These are phyloP conservation scores for Yamagishiella unicocca DNA, from an alignment of 139 green algal genomes.

Conservation along the genomic window DNA sequence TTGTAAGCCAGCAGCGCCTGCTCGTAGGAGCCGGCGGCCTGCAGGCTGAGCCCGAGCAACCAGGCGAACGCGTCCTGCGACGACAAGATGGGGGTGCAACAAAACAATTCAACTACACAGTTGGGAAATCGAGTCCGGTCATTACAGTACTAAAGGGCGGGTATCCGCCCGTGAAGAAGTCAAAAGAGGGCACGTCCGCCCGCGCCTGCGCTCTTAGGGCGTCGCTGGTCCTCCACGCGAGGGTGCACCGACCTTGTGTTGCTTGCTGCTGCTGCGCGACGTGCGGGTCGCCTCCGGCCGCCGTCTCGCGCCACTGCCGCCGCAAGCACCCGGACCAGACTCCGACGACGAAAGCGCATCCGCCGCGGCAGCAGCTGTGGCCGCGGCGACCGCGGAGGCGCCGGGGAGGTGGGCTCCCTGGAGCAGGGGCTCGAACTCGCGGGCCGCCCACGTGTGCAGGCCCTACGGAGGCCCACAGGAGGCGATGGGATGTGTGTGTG, in stretches of 20 bases:
- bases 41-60: constrained; percentile 55
- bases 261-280: constrained; percentile 8
- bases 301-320: background rate
- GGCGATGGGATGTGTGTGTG: no score
- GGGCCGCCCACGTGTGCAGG: constrained; percentile 35
- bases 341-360: background rate
- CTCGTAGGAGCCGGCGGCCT: constrained; percentile 66
- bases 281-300: background rate
- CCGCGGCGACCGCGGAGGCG: background rate
- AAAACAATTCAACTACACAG: background rate
- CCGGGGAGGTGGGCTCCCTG: constrained; percentile 24
- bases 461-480: constrained; percentile 1
- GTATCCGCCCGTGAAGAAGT: no score
- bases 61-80: constrained; percentile 59
- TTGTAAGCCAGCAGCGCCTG: constrained; percentile 45
- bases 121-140: no score
- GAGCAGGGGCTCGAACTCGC: constrained; percentile 43
- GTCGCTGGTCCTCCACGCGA: no score
- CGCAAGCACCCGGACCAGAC: background rate
- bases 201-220: no score
- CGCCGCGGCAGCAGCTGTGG: background rate
- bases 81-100: background rate
- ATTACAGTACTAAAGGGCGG: no score
- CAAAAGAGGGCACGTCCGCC: no score
- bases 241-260: background rate